A percentile compares a stretch with the other conserved stretches of the same genome.
Evolutionary conservation across 805 yeast species (phyloP).

Genomic region (Huiozyma sinensis): DNA sequence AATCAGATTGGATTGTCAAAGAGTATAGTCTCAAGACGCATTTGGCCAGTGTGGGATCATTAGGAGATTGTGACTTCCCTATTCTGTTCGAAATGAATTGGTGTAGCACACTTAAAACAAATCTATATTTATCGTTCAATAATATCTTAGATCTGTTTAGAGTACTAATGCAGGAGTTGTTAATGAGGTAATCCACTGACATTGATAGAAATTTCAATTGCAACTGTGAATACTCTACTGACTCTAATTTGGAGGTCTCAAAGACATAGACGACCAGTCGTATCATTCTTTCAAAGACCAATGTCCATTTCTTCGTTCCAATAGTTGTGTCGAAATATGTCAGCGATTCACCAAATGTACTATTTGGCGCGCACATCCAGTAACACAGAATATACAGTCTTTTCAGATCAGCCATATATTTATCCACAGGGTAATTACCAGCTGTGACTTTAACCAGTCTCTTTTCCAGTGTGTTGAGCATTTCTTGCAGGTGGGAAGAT

Average conservation of each 20-base stretch:
- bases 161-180: constrained; percentile 2
- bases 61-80: constrained; percentile 7
- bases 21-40: constrained; percentile 17
- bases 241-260: constrained; percentile 8
- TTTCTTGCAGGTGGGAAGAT: constrained; percentile 5
- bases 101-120: constrained; percentile 9
- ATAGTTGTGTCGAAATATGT: constrained; percentile 11
- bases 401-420: constrained; percentile 7
- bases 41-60: constrained; percentile 5
- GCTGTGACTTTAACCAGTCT: constrained; percentile 9
- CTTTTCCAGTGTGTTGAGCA: constrained; percentile 11
- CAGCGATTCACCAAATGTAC: constrained; percentile 9
- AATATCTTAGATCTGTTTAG: constrained; percentile 1
- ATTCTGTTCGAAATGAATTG: constrained; percentile 8
- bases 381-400: constrained; percentile 14
- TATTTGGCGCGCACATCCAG: constrained; percentile 13
- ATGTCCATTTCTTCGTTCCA: constrained; percentile 16
- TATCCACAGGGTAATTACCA: constrained; percentile 6
- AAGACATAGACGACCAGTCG: constrained; percentile 19
- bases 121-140: constrained; percentile 12
- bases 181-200: constrained; percentile 9
- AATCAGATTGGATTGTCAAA: constrained; percentile 2
- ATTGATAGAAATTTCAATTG: constrained; percentile 12
- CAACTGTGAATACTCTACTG: constrained; percentile 5
- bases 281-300: constrained; percentile 17